phyloP scores from a whole-genome alignment of 164 flowering plant genomes.

The Protea cynaroides region DNA sequence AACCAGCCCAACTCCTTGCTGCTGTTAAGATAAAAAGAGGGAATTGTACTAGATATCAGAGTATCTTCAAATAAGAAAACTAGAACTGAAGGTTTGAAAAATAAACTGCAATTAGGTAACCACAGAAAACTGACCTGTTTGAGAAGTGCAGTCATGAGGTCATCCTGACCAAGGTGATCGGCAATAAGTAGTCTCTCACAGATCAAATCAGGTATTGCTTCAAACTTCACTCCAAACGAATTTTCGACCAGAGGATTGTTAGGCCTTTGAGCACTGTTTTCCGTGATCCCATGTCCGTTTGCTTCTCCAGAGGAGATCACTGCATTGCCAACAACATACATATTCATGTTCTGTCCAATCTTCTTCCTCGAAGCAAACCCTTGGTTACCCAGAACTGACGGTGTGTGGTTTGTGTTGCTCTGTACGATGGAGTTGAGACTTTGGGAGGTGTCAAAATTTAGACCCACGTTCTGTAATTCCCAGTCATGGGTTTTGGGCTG shows the following conservation, averaged over 20 bases:
- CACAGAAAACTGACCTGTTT: slow-evolving; percentile 50
- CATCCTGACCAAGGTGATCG: slow-evolving; percentile 62
- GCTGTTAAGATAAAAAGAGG: slow-evolving; percentile 21
- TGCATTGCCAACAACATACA: slow-evolving; percentile 14
- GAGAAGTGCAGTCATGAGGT: slow-evolving; percentile 63
- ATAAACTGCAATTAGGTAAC: not conserved
- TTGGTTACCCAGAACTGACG: slow-evolving; percentile 38
- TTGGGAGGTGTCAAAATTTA: slow-evolving; percentile 32
- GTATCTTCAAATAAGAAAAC: not conserved
- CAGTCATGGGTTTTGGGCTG: slow-evolving; percentile 46
- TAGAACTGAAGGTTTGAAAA: not conserved
- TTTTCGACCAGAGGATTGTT: slow-evolving; percentile 22
- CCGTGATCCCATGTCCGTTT: slow-evolving; percentile 20
- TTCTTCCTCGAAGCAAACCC: slow-evolving; percentile 31
- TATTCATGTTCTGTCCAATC: slow-evolving; percentile 24
- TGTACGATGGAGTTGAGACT: slow-evolving; percentile 20
- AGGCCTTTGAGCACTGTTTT: slow-evolving; percentile 23
- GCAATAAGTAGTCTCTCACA: slow-evolving; percentile 19
- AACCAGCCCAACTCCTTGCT: slow-evolving; percentile 48
- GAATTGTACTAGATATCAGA: not conserved
- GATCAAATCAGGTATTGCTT: slow-evolving; percentile 33
- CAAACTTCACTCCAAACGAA: slow-evolving; percentile 44
- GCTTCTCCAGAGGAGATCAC: slow-evolving; percentile 23
- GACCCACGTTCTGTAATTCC: slow-evolving; percentile 39
- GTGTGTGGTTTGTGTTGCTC: slow-evolving; percentile 20